phyloP scores from a whole-genome alignment of 768 basidiomycete genomes.

The Candolleomyces efflorescens region DNA sequence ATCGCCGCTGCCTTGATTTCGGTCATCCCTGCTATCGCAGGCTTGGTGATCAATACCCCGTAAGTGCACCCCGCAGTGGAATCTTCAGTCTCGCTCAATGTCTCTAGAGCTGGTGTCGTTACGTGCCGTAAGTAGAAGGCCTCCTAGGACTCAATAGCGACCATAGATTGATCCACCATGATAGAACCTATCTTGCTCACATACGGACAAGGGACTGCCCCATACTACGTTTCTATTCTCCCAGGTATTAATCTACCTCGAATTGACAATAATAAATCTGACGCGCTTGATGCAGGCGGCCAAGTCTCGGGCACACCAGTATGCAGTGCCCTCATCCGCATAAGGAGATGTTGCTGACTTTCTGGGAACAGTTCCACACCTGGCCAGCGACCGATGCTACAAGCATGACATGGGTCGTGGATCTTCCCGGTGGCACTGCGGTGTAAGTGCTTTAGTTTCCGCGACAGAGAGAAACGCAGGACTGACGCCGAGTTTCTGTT shows the following conservation, averaged over 20 bases:
- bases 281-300: conserved; percentile 35
- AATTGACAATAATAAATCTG: neutral
- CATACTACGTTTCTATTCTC: conserved; percentile 57
- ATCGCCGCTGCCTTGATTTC: conserved; percentile 31
- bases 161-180: conserved; percentile 17
- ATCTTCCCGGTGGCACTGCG: conserved; percentile 36
- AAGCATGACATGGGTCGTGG: conserved; percentile 50
- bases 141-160: conserved; percentile 25
- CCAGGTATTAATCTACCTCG: conserved; percentile 43
- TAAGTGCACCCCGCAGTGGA: conserved; percentile 30
- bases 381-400: conserved; percentile 44
- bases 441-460: conserved; percentile 36
- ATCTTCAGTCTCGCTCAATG: neutral
- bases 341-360: conserved; percentile 14
- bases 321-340: conserved; percentile 15
- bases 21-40: conserved; percentile 32
- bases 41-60: conserved; percentile 66
- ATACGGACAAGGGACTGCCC: conserved; percentile 48
- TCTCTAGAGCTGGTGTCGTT: conserved; percentile 24
- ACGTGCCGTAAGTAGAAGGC: conserved; percentile 30
- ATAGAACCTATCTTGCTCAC: conserved; percentile 56
- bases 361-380: conserved; percentile 42
- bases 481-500: too few relatives aligned
- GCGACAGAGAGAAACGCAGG: too few relatives aligned
- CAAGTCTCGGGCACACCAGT: conserved; percentile 52